phyloP scores from a whole-genome alignment of 768 basidiomycete species.

The Terana coerulea region DNA sequence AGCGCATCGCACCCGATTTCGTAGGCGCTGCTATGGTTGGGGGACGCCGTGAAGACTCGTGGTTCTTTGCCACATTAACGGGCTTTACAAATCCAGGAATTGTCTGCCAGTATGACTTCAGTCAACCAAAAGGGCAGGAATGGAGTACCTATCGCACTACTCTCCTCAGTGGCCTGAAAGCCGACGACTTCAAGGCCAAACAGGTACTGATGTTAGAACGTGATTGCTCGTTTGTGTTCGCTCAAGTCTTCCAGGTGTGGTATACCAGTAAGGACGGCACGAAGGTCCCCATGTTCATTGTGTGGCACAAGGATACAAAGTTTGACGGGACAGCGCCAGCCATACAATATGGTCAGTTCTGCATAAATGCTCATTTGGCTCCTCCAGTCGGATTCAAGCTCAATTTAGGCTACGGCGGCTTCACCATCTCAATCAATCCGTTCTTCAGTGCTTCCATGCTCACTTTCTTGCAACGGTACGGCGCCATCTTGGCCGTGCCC shows the following conservation, averaged over 20 bases:
- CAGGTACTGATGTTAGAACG: conserved; percentile 42
- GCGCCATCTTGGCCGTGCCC: conserved; percentile 57
- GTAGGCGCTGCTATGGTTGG: conserved; percentile 60
- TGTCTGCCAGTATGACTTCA: conserved; percentile 60
- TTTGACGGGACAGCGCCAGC: conserved; percentile 74
- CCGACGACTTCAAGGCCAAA: conserved; percentile 64
- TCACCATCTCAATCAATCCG: conserved; percentile 66
- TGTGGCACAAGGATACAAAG: conserved; percentile 65
- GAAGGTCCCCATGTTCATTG: conserved; percentile 81
- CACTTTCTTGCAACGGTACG: conserved; percentile 70
- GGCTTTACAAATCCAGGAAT: conserved; percentile 74
- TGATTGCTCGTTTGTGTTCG: background rate
- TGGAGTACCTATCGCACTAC: conserved; percentile 60
- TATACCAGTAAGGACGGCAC: conserved; percentile 78
- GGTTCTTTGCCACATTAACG: conserved; percentile 61
- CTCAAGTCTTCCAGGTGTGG: conserved; percentile 50
- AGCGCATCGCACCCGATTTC: conserved; percentile 58
- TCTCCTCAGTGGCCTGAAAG: conserved; percentile 53
- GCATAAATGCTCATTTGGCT: background rate
- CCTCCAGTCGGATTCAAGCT: background rate
- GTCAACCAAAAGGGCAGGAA: conserved; percentile 33
- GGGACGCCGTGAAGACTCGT: conserved; percentile 47
- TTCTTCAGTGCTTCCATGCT: conserved; percentile 69
- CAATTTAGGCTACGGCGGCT: conserved; percentile 75
- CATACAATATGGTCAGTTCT: conserved; percentile 61